Conservation (phyloP, 192 early-diverging fungal species). For the Mortierella antarctica region DNA sequence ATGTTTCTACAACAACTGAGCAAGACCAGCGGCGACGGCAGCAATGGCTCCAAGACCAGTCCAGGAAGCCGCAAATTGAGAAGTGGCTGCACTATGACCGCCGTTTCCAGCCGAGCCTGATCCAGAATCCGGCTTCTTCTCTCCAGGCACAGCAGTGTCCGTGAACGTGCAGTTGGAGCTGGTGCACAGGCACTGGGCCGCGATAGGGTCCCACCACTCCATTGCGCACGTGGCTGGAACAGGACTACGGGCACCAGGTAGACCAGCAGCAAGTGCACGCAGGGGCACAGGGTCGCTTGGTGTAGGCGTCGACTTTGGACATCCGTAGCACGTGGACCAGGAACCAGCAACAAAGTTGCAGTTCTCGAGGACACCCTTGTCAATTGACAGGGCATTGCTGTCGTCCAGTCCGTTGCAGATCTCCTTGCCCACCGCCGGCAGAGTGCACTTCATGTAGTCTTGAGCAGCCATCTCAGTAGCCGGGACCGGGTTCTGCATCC, state of each 20-base stretch:
- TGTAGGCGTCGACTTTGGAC: conserved; percentile 56
- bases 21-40: conserved; percentile 24
- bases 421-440: conserved; percentile 66
- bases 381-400: conserved; percentile 32
- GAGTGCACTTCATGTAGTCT: conserved; percentile 71
- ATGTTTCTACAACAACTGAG: conserved; percentile 30
- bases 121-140: conserved; percentile 2
- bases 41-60: conserved; percentile 5
- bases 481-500: conserved; percentile 85
- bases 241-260: conserved; percentile 50
- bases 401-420: conserved; percentile 80
- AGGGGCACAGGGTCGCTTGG: conserved; percentile 55
- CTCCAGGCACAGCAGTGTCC: conserved; percentile 50
- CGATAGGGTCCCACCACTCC: conserved; percentile 78
- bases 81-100: background rate
- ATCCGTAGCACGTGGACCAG: conserved; percentile 68
- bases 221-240: conserved; percentile 72
- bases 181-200: conserved; percentile 68
- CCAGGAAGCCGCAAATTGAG: background rate
- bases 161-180: conserved; percentile 65
- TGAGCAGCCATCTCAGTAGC: conserved; percentile 68
- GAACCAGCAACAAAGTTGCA: conserved; percentile 64
- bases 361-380: conserved; percentile 45
- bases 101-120: background rate
- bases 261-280: conserved; percentile 29